phyloP scores from a whole-genome alignment of 2,329 filamentous ascomycete species.

The Fusarium sp. region DNA sequence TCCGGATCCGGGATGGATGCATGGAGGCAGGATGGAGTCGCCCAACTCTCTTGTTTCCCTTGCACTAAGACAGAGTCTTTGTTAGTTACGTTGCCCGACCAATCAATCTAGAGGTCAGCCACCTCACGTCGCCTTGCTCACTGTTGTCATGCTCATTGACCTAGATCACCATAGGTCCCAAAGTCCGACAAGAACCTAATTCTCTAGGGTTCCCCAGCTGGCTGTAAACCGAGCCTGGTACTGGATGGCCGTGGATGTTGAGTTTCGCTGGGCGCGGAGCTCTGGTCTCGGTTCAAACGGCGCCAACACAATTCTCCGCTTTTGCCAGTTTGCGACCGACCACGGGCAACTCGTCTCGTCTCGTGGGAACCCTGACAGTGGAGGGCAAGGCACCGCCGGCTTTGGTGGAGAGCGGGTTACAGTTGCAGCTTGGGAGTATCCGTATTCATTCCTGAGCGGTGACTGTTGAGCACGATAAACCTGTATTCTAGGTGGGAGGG shows the following conservation, averaged over 20 bases:
- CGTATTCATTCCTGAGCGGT: constrained; percentile 33
- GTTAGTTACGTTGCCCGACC: constrained; percentile 40
- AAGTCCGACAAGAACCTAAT: constrained; percentile 33
- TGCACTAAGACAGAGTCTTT: constrained; percentile 39
- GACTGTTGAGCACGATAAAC: constrained; percentile 14
- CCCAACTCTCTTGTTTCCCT: constrained; percentile 33
- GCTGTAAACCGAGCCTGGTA: constrained; percentile 29
- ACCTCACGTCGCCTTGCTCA: constrained; percentile 32
- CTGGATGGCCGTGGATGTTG: constrained; percentile 19
- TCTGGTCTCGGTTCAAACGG: constrained; percentile 17
- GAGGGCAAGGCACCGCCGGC: constrained; percentile 18
- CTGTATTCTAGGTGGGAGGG: constrained; percentile 10
- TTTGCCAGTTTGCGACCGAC: constrained; percentile 29
- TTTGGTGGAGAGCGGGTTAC: constrained; percentile 21
- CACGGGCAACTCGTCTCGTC: constrained; percentile 6
- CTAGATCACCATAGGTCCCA: constrained; percentile 11
- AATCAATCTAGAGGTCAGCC: constrained; percentile 41
- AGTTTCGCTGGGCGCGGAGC: constrained; percentile 20
- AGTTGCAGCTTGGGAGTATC: constrained; percentile 17
- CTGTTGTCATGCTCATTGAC: constrained; percentile 39
- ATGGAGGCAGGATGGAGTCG: constrained; percentile 41
- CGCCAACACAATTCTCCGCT: constrained; percentile 32
- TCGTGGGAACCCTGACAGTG: constrained; percentile 6
- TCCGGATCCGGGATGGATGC: constrained; percentile 49
- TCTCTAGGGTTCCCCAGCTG: constrained; percentile 19